Evolutionary conservation across 306 rosid species (phyloP).

Genomic region (Medicago ruthenica): DNA sequence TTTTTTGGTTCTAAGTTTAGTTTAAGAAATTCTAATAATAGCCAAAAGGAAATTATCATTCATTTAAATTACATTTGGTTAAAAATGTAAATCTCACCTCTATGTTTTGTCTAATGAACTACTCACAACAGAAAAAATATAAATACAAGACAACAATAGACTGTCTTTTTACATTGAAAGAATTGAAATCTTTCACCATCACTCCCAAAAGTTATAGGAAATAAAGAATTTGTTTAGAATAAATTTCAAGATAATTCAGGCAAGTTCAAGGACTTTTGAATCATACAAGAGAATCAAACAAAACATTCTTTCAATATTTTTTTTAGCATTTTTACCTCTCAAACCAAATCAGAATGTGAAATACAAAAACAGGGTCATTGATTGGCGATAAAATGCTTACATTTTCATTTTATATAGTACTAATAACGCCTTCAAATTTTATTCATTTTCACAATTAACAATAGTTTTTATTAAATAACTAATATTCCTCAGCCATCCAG

Average conservation of each 20-base stretch:
- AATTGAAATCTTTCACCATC: conserved; percentile 20
- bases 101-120: conserved; percentile 26
- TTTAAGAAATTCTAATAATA: conserved; percentile 17
- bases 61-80: conserved; percentile 1
- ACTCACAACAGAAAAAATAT: conserved; percentile 34
- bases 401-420: neutral
- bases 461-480: conserved; percentile 7
- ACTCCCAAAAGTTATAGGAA: conserved; percentile 11
- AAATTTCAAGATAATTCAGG: conserved; percentile 4
- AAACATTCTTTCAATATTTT: neutral
- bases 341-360: neutral
- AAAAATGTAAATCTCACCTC: conserved; percentile 7
- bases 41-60: neutral
- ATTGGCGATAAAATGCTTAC: conserved; percentile 6
- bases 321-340: neutral
- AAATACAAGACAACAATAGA: conserved; percentile 27
- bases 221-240: neutral
- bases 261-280: conserved; percentile 19
- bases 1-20: neutral
- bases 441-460: conserved; percentile 11
- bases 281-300: conserved; percentile 16
- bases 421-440: conserved; percentile 2
- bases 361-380: conserved; percentile 15
- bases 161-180: conserved; percentile 9
- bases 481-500: conserved; percentile 8